Conservation (phyloP, 2,329 filamentous ascomycete genomes). For the Esteya vermicola region DNA sequence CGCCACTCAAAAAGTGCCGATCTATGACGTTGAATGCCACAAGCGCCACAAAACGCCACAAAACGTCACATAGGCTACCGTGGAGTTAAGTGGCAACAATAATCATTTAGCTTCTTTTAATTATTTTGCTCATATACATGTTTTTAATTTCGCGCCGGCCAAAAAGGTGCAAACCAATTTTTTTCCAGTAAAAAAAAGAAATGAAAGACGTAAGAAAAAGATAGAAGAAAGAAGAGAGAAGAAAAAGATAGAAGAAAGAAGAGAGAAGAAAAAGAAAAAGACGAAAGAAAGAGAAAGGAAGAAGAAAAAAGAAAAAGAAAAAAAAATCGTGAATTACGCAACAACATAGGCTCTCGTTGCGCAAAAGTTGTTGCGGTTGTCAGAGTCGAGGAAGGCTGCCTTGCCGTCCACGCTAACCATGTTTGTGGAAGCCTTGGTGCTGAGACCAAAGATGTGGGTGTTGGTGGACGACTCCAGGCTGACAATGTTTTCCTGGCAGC, state of each 20-base stretch:
- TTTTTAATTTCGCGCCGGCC: too few relatives aligned
- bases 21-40: background rate
- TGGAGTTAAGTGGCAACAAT: background rate
- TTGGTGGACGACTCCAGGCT: conserved; percentile 47
- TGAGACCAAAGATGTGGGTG: conserved; percentile 53
- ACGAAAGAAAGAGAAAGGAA: background rate
- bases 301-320: too few relatives aligned
- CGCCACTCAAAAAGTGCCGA: too few relatives aligned
- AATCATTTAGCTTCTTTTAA: too few relatives aligned
- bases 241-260: background rate
- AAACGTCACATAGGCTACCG: background rate
- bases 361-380: conserved; percentile 54
- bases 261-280: background rate
- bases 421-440: conserved; percentile 60
- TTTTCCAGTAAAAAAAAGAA: too few relatives aligned
- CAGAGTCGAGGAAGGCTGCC: conserved; percentile 35
- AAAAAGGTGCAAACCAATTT: background rate
- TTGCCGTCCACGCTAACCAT: conserved; percentile 54
- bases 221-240: background rate
- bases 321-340: background rate
- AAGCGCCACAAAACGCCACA: background rate
- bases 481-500: conserved; percentile 68
- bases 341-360: conserved; percentile 43
- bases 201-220: too few relatives aligned
- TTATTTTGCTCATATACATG: too few relatives aligned